Evolutionary conservation across 2,329 filamentous ascomycete genomes (phyloP).

Genomic region (Phialocephala subalpina): DNA sequence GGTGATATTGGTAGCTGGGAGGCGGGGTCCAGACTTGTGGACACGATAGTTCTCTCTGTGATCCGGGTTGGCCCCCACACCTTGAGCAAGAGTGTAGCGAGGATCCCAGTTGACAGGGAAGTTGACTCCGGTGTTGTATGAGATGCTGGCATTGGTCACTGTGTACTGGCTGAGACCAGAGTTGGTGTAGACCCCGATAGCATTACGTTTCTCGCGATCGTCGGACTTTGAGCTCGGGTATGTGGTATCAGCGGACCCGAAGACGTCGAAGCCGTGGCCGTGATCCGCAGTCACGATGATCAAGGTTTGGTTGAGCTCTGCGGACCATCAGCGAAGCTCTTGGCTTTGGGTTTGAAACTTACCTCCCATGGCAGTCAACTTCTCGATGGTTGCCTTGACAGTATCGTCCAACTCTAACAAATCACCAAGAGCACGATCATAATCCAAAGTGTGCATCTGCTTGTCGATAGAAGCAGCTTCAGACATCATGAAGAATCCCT

Average conservation of each 20-base stretch:
- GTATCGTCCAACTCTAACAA: conserved; percentile 88
- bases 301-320: conserved; percentile 75
- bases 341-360: background rate
- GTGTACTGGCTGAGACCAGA: conserved; percentile 82
- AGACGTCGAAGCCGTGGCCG: conserved; percentile 90
- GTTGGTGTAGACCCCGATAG: conserved; percentile 76
- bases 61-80: conserved; percentile 76
- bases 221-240: conserved; percentile 72
- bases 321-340: background rate
- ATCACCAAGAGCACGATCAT: conserved; percentile 85
- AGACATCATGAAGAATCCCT: conserved; percentile 88
- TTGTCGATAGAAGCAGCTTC: conserved; percentile 89
- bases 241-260: conserved; percentile 80
- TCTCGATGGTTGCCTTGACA: conserved; percentile 75
- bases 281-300: conserved; percentile 87
- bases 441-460: conserved; percentile 87
- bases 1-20: conserved; percentile 63
- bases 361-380: conserved; percentile 67
- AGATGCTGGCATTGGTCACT: conserved; percentile 60
- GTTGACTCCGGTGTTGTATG: conserved; percentile 75
- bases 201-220: conserved; percentile 77
- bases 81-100: conserved; percentile 80
- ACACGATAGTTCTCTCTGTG: conserved; percentile 79
- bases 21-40: conserved; percentile 69
- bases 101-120: conserved; percentile 89